A percentile compares a stretch with the other conserved stretches of the same genome.
Conservation (phyloP, 2,329 filamentous ascomycete genomes). For the Teratosphaeria gauchensis region DNA sequence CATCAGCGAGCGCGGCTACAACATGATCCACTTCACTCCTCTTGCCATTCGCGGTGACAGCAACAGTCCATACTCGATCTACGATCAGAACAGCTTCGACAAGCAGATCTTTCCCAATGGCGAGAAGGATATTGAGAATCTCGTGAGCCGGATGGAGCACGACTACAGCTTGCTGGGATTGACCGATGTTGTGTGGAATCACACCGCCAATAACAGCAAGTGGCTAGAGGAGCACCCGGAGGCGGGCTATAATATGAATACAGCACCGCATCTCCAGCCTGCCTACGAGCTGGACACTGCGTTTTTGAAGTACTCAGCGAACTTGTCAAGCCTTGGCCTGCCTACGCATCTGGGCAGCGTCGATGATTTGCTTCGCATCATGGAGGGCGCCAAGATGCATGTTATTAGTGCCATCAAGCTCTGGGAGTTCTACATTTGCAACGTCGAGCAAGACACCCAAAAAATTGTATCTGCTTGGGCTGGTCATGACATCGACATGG, state of each 20-base stretch:
- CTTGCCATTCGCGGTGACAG: constrained; percentile 80
- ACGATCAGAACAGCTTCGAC: constrained; percentile 85
- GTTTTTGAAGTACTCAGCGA: constrained; percentile 54
- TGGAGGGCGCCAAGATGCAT: constrained; percentile 72
- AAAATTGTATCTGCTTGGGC: constrained; percentile 64
- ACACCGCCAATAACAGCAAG: constrained; percentile 89
- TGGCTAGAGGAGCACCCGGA: constrained; percentile 95
- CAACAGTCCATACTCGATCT: constrained; percentile 95
- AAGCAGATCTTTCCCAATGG: constrained; percentile 71
- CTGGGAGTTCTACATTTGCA: constrained; percentile 88
- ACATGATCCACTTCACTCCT: constrained; percentile 98
- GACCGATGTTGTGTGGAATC: constrained; percentile 96
- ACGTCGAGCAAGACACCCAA: constrained; percentile 64
- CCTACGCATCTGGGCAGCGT: constrained; percentile 61
- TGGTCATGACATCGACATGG: constrained; percentile 46
- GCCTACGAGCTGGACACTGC: constrained; percentile 68
- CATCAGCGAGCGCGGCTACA: constrained; percentile 87
- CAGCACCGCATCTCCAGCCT: constrained; percentile 62
- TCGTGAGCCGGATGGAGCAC: constrained; percentile 73
- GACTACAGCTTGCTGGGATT: constrained; percentile 77
- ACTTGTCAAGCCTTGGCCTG: constrained; percentile 58
- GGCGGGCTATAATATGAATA: constrained; percentile 86
- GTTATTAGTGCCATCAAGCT: constrained; percentile 69
- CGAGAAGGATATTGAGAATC: constrained; percentile 65
- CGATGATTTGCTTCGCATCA: constrained; percentile 69